A percentile compares a stretch with the other conserved stretches of the same genome.
These are phyloP conservation scores for Plectranthus barbatus DNA, from an alignment of 257 asterid genomes.

Conservation along the genomic window DNA sequence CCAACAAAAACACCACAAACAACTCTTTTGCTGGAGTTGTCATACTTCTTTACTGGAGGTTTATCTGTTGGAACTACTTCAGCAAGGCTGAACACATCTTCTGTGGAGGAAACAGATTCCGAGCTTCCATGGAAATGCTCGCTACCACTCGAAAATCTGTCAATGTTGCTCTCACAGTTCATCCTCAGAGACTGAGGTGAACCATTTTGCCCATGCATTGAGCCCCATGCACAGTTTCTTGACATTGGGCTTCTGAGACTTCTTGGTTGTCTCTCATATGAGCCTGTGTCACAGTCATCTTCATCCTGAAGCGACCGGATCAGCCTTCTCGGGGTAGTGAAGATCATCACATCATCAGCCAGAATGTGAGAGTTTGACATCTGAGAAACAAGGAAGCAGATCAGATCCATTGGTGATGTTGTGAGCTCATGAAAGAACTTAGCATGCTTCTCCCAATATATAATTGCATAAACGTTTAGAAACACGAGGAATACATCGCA, in stretches of 20 bases:
- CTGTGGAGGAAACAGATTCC: conserved; percentile 68
- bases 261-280: conserved; percentile 30
- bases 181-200: not conserved
- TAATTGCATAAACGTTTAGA: not conserved
- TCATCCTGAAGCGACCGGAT: conserved; percentile 75
- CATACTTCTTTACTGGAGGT: conserved; percentile 16
- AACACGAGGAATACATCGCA: not conserved
- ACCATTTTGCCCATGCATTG: conserved; percentile 27
- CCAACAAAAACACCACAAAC: conserved; percentile 21
- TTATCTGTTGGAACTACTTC: conserved; percentile 16
- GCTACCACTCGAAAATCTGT: conserved; percentile 18
- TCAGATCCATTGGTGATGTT: not conserved
- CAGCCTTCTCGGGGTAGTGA: conserved; percentile 82
- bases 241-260: conserved; percentile 36
- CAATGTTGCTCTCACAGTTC: conserved; percentile 10
- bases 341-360: conserved; percentile 58
- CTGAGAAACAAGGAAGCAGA: conserved; percentile 41
- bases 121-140: conserved; percentile 30
- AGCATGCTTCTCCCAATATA: not conserved
- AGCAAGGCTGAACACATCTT: conserved; percentile 25
- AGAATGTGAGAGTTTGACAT: conserved; percentile 45
- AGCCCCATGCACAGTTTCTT: conserved; percentile 24
- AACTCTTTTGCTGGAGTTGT: conserved; percentile 5
- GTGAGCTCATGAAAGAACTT: not conserved
- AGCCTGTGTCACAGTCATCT: conserved; percentile 28